Conservation (phyloP, 345 rosid species). For the Cochlearia excelsa region DNA sequence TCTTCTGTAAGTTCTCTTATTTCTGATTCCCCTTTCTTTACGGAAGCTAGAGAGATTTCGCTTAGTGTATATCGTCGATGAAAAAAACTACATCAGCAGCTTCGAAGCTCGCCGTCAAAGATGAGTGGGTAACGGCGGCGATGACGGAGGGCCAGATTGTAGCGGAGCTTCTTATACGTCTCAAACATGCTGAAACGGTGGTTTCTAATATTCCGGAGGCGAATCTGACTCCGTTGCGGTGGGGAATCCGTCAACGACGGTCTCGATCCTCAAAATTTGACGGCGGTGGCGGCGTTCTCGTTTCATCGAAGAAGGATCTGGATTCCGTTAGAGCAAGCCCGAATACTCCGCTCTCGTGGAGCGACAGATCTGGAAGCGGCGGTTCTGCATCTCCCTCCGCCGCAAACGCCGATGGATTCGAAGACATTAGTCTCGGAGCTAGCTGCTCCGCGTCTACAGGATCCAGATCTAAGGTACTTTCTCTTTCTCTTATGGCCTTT, state of each 20-base stretch:
- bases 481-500: no score
- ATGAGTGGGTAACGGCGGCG: conserved; percentile 73
- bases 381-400: conserved; percentile 52
- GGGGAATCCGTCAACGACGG: conserved; percentile 65
- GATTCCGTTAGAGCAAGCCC: conserved; percentile 62
- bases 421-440: conserved; percentile 52
- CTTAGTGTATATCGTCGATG: conserved; percentile 15
- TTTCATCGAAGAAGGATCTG: conserved; percentile 38
- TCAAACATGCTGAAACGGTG: conserved; percentile 39
- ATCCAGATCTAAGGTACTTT: conserved; percentile 68
- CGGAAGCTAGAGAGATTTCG: conserved; percentile 3
- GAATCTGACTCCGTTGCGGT: conserved; percentile 39
- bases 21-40: conserved; percentile 15
- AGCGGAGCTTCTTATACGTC: conserved; percentile 58
- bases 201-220: conserved; percentile 29
- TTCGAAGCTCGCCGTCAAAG: conserved; percentile 32
- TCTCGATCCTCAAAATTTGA: conserved; percentile 45
- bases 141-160: conserved; percentile 64
- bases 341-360: conserved; percentile 75
- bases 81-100: conserved; percentile 14
- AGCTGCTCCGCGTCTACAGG: conserved; percentile 42
- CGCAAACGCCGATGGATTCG: conserved; percentile 53
- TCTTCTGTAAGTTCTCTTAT: conserved; percentile 26
- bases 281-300: conserved; percentile 24
- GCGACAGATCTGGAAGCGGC: conserved; percentile 49